Evolutionary conservation across 2,329 filamentous ascomycete species (phyloP), one percentile per base, ranked within the genome.

Genomic region (Exophiala viscosa): DNA sequence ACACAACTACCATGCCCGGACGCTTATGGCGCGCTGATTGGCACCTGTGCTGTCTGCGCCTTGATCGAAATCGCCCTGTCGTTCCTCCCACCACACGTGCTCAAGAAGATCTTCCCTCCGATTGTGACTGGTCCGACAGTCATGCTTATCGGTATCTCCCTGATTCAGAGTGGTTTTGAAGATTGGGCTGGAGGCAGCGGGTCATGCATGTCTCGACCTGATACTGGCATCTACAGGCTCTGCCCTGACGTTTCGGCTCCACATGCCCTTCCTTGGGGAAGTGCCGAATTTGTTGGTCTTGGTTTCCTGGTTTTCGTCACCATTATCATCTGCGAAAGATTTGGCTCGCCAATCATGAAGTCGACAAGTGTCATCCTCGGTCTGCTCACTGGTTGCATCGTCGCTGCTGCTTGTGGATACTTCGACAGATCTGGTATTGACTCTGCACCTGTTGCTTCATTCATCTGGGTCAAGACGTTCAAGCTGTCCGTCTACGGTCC

Each of bases 381-480:
- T 18, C 73, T 86, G 2, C 73, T 86, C 3, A 76, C 85, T 10
- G 83, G 84, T 35, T 87, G 84, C 60, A 84, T 86, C 57, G 82
- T 87, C 15, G 83, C 83, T 4, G 84, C 73, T 7, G 81, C 82
- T 2, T 82, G 78, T 52, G 83, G 83, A 10, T 87, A 87, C 68
- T 87, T 86, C 64, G 81, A 82, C 47, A 68, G 71, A 10, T 72
- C 73, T 5, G 75, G 76, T 35, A 86, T 87, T 60, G 75, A 82
- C 54, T 71, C 75, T 5, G 82, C 84, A 0, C 83, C 84, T 0
- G 79, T 77, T 1, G 82, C 72, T 3, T 84, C 80, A n/a, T 87
- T 87, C 68, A 80, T 87, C 64, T 87, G 84, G 84, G 81, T 86
- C 15, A 75, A 84, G 55, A 87, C 82, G 0, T 87, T 87, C 73